These are phyloP conservation scores for Solanum chmielewskii DNA, from an alignment of 257 asterid genomes.

Conservation along the genomic window DNA sequence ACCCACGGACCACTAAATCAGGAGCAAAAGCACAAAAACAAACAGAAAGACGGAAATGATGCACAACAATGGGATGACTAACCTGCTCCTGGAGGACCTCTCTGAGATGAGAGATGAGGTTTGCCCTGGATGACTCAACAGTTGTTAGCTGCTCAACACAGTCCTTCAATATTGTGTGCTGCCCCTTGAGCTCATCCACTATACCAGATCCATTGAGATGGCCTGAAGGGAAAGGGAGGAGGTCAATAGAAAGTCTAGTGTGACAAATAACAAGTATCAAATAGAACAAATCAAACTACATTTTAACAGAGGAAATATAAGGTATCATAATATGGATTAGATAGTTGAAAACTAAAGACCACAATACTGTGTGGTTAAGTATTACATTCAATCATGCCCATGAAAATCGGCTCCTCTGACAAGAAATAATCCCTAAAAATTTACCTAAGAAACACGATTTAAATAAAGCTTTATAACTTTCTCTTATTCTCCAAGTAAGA, in stretches of 20 bases:
- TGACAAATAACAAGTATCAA: background rate
- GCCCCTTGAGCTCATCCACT: conserved; percentile 69
- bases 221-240: conserved; percentile 1
- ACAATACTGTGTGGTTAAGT: background rate
- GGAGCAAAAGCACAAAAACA: background rate
- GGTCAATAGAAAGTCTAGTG: background rate
- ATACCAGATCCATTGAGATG: conserved; percentile 24
- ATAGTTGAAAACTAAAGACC: background rate
- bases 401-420: background rate
- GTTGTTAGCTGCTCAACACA: conserved; percentile 53
- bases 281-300: background rate
- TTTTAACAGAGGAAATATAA: background rate
- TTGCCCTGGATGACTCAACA: conserved; percentile 60
- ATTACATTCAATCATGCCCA: background rate
- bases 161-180: conserved; percentile 51
- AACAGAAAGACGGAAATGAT: background rate
- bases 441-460: background rate
- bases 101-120: conserved; percentile 56
- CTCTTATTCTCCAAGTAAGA: background rate
- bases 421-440: background rate
- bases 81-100: conserved; percentile 92
- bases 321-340: background rate
- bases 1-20: conserved; percentile 2
- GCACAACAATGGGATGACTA: background rate
- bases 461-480: background rate